Conservation (phyloP, 768 basidiomycete species). For the Phlebiopsis gigantea region DNA sequence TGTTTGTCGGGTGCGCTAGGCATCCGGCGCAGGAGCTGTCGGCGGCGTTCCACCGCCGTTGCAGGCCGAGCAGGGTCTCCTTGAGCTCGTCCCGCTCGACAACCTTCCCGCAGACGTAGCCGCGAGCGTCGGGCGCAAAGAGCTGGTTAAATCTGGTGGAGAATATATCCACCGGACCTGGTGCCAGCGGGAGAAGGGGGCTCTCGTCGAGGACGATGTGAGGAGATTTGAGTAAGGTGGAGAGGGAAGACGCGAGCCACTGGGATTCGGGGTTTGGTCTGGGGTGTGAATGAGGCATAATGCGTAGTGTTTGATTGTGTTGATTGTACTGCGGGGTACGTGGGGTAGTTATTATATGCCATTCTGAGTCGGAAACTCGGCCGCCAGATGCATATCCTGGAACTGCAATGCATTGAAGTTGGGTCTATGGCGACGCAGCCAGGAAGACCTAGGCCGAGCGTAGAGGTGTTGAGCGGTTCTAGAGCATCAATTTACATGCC, state of each 20-base stretch:
- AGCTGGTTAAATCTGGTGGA: constrained; percentile 9
- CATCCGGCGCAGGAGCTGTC: constrained; percentile 4
- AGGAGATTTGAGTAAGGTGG: not conserved
- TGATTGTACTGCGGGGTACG: not conserved
- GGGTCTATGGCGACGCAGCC: not conserved
- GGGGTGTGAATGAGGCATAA: not conserved
- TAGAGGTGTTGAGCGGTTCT: not conserved
- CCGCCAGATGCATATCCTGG: not conserved
- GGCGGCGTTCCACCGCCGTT: constrained; percentile 12
- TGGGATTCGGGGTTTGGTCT: not conserved
- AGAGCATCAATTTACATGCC: not conserved
- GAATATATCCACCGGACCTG: constrained; percentile 13
- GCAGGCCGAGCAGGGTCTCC: constrained; percentile 10
- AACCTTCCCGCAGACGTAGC: constrained; percentile 1
- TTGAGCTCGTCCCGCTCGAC: constrained; percentile 12
- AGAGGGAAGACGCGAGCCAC: not conserved
- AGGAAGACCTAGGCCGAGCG: not conserved
- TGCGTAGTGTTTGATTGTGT: not conserved
- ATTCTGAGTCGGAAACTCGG: not conserved
- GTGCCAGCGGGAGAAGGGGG: not conserved
- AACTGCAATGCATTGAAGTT: not conserved
- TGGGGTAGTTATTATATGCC: not conserved
- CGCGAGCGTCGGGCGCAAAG: constrained; percentile 11
- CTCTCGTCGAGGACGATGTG: not conserved
- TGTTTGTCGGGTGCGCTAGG: not conserved